These are phyloP conservation scores for Pecoramyces ruminantium DNA, from an alignment of 192 early-diverging fungal species.

Conservation along the genomic window DNA sequence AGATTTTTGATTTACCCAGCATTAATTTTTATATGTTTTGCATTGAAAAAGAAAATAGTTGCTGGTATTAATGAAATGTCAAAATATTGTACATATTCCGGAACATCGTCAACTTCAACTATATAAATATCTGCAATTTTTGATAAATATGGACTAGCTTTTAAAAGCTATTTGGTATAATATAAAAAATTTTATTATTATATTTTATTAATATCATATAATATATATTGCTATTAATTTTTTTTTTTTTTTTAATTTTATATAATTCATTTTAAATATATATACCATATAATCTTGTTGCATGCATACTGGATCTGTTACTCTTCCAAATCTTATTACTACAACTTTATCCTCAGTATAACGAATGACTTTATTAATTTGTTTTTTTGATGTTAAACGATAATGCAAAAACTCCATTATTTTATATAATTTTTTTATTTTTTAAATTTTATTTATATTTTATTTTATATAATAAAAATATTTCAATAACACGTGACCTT, in stretches of 20 bases:
- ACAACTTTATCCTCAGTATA: conserved; percentile 2
- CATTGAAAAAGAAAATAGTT: not conserved
- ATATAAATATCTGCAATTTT: not conserved
- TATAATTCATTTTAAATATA: no score
- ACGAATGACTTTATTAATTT: not conserved
- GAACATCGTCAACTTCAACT: not conserved
- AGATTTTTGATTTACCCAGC: not conserved
- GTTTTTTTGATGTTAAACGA: not conserved
- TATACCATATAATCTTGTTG: conserved; percentile 5
- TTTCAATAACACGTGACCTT: no score
- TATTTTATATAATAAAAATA: no score
- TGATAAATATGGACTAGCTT: not conserved
- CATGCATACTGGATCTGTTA: conserved; percentile 1
- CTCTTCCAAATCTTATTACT: conserved; percentile 3
- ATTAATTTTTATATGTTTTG: not conserved
- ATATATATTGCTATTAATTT: no score
- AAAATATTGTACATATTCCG: not conserved
- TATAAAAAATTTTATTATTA: no score
- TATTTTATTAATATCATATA: no score
- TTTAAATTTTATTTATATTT: no score
- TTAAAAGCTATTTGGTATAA: not conserved
- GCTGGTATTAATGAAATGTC: not conserved
- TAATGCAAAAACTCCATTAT: not conserved
- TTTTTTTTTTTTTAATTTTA: no score
- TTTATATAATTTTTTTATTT: no score